Base-by-base conservation (phyloP, 352 stramenopile species). In the Sclerospora graminicola region DNA sequence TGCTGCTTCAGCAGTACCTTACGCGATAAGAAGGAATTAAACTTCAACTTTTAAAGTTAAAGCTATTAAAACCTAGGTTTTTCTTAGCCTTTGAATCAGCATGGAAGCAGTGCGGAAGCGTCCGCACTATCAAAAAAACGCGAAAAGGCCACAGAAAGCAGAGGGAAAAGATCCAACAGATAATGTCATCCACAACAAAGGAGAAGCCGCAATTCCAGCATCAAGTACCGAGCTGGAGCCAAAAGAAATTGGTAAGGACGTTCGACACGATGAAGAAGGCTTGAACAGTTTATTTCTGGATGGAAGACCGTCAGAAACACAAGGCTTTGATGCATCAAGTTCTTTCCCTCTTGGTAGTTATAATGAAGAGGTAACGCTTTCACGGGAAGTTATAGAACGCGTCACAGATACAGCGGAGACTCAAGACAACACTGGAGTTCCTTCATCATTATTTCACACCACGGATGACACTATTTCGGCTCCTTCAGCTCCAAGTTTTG, bases 191-290 rank as follows among this genome's bases (percentile, higher is more conserved):
- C 47, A 61, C 5, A 42, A 56, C 2, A 55, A 62, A 5, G 35
- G 52, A 7, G 41, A 43, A 0, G 15, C 28, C 0, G 32, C 33
- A 13, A 16, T 56, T 9, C 32, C 57, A 18, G 37, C 36, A 5
- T 50, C 35, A 5, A 58, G 42, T 9, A 38, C 46, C 1, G 53
- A 60, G 24, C 30, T 54, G 32, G 43, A 60, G 11, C 50, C 16
- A 10, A 6, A 20, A 18, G 33, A 43, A 13, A 52, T 41, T 2
- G 63, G 75, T 13, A 35, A 23, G n/a, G 70, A 84, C 42, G 80
- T 85, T 48, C 50, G 34, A 18, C 61, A 69, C 33, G 72, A 83
- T 32, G 73, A 85, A 41, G 66, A 84, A 11, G 64, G 81, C 9
- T 50, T 85, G 6, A 43, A 80, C 37, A 54, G 57, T 19, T 45